A percentile compares a stretch with the other conserved stretches of the same genome.
These are phyloP conservation scores for Coniella lustricola DNA, from an alignment of 2,329 filamentous ascomycete genomes.

Conservation along the genomic window DNA sequence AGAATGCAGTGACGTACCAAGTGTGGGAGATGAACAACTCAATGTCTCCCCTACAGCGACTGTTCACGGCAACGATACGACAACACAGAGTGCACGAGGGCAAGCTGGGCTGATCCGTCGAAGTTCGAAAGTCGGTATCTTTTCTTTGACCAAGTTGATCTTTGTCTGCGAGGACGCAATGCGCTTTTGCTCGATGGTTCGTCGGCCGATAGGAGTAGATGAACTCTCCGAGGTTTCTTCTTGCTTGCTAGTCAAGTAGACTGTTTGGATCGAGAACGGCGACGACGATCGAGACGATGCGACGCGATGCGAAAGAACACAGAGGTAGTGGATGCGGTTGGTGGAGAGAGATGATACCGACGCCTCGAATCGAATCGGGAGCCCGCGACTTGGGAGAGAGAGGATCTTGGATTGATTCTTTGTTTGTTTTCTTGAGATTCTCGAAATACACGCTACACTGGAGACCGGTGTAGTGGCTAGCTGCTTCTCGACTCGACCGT, in stretches of 20 bases:
- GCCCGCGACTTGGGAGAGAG: constrained; percentile 15
- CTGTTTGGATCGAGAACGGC: constrained; percentile 8
- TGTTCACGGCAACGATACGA: constrained; percentile 25
- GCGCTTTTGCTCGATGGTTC: constrained; percentile 16
- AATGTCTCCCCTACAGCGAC: constrained; percentile 80
- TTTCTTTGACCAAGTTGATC: constrained; percentile 19
- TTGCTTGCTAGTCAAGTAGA: constrained; percentile 6
- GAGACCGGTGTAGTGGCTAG: constrained; percentile 25
- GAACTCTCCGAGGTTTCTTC: not conserved
- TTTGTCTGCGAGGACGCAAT: constrained; percentile 13
- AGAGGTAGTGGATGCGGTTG: constrained; percentile 1
- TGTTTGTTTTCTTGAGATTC: constrained; percentile 16
- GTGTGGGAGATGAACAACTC: constrained; percentile 89
- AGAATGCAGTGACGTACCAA: constrained; percentile 48
- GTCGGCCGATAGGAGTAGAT: constrained; percentile 8
- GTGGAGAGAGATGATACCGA: constrained; percentile 14
- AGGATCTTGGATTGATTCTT: constrained; percentile 24
- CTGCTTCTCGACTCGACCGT: constrained; percentile 15
- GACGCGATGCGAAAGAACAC: constrained; percentile 9
- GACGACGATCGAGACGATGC: constrained; percentile 15
- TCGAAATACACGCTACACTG: constrained; percentile 25
- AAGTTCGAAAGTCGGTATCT: constrained; percentile 27
- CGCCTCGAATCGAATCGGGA: constrained; percentile 17
- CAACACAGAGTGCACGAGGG: constrained; percentile 12
- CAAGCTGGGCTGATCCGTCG: constrained; percentile 13